Conservation (phyloP, 805 yeast genomes). For the Scheffersomyces ergatensis region DNA sequence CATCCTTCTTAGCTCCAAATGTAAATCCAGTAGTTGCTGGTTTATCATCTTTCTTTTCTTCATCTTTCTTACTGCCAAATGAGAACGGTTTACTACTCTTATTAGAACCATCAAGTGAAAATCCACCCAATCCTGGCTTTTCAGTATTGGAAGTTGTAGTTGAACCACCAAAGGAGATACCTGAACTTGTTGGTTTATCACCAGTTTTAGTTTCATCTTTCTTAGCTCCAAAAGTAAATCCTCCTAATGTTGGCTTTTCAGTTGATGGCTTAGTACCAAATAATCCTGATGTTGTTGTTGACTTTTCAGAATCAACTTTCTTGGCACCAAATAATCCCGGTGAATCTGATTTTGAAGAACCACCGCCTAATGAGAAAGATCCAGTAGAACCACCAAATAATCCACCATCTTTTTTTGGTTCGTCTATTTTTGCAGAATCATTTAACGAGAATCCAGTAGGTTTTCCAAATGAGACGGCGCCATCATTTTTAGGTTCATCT, state of each 20-base stretch:
- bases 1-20: conserved; percentile 13
- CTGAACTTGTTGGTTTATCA: conserved; percentile 8
- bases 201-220: conserved; percentile 10
- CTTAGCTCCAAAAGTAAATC: conserved; percentile 12
- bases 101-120: no score
- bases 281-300: conserved; percentile 16
- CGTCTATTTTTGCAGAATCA: conserved; percentile 18
- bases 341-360: conserved; percentile 11
- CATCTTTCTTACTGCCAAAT: conserved; percentile 6
- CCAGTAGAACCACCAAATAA: no score
- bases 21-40: conserved; percentile 3
- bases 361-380: conserved; percentile 22
- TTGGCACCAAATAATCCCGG: conserved; percentile 14
- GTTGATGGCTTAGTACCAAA: conserved; percentile 24
- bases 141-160: conserved; percentile 8
- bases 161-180: conserved; percentile 16
- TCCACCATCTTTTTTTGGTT: conserved; percentile 5
- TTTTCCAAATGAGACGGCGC: conserved; percentile 16
- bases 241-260: conserved; percentile 7
- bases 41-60: background rate
- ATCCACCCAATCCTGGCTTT: conserved; percentile 2
- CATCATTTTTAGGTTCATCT: conserved; percentile 12
- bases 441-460: conserved; percentile 22
- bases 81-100: no score
- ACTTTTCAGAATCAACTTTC: conserved; percentile 15